Evolutionary conservation across 768 basidiomycete genomes (phyloP), one percentile per base, ranked within the genome.

Genomic region (Lentinula edodes): DNA sequence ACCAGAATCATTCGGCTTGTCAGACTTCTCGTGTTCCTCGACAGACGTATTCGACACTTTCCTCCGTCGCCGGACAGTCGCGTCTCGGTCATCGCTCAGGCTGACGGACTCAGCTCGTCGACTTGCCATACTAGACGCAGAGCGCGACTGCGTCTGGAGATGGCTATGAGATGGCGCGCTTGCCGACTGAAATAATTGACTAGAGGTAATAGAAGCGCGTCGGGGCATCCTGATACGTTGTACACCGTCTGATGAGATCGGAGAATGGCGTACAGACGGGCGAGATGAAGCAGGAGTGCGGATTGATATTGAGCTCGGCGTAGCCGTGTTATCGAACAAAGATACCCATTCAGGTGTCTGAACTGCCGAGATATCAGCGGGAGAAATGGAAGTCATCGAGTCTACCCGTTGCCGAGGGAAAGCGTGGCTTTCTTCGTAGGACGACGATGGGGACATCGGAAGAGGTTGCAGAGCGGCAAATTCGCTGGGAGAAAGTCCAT

Each of bases 1-100:
- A 86, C 84, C 71, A 63, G 71, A 74, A 65, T 84, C 80, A 54
- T 69, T 71, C 43, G 76, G 64, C 66, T 77, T 81, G 48, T 73
- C 72, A n/a, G 72, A 43, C 16, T 64, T 63, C 48, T 72, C 63
- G 51, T 65, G 62, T 58, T 77, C 77, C 38, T 82, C 82, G 45
- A 70, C 67, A 69, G 73, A 61, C 73, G 42, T 58, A 60, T 73
- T 41, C 76, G 75, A 72, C 77, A 77, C 54, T 23, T 71, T 66
- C 59, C 77, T 74, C 78, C 84, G 87, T 63, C 83, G 78, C 63
- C 89, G 83, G 42, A 91, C 76, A n/a, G 90, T 91, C 61, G 86
- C 87, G 61, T 81, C 82, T 28, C 51, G 50, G 64, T 90, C 88
- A 58, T 88, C 81, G 58, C 70, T 76, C 54, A 81, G 72, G 67